Evolutionary conservation across 2,329 filamentous ascomycete species (phyloP), one percentile per base, ranked within the genome.

Genomic region (Claviceps spartinae): DNA sequence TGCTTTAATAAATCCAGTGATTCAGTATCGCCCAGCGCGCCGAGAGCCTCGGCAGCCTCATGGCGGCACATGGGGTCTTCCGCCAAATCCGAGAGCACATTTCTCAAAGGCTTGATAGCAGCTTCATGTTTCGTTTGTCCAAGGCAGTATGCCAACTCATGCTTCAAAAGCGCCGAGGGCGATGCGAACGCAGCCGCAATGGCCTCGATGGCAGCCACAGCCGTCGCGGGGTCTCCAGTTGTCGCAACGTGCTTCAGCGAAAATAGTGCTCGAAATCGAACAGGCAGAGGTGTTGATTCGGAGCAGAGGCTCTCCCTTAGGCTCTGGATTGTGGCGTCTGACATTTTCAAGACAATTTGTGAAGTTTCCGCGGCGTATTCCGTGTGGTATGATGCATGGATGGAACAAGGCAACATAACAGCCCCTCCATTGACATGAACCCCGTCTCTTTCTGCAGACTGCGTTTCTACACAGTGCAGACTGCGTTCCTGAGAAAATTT

Each of bases 1-100:
- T 79, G 68, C 64, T 77, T 80, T 58, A 98, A 71, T 37, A 97
- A 69, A 2, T 81, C 80, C 63, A 98, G 66, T 63, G 87, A 90
- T 4, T 77, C 77, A 34, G 74, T 70, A 64, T 91, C 82, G 4
- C 88, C 88, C 55, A 98, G 72, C 11, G 93, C 93, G 13, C 88
- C 93, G 14, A 98, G 76, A 2, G 93, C 93, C 73, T 98, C 93
- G 2, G 91, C 93, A 16, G 93, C 91, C 72, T 98, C 93, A 62
- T 98, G 93, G 59, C 93, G 79, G 68, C 88, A 94, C 90, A 98
- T 98, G 40, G 86, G 70, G 72, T 97, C 90, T 69, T 97, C 88
- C n/a, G 80, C 65, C 56, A 82, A 71, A 67, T 97, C 80, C 58
- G 85, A 78, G 53, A 97, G 74, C 14, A 94, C 88, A 13, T 75